Evolutionary conservation across 2,329 filamentous ascomycete species (phyloP), one percentile per base, ranked within the genome.

Genomic region (Elsinoe australis): DNA sequence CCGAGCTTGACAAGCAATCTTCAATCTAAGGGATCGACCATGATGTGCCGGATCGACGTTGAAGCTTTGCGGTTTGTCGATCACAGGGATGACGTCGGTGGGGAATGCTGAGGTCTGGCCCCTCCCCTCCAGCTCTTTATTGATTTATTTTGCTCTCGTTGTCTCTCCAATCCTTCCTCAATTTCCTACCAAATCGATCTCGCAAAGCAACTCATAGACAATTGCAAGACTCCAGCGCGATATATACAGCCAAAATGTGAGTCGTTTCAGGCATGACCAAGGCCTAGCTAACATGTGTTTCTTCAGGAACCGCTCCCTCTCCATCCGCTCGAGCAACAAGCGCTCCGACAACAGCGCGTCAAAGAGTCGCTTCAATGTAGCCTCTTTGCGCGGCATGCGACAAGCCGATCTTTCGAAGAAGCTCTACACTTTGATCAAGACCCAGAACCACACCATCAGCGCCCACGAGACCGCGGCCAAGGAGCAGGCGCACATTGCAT

Each of bases 341-440:
- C 66, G 69, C 51, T 63, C 59, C 64, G 68, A 61, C 57, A 60
- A 59, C 62, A 64, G 56, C 53, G 59, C 61, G 39, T 58, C 70
- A 49, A 80, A 77, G 59, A 81, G 85, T 63, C 82, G 80, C 61
- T 95, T 96, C 71, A 85, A 82, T 51, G 84, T 96, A 71, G 81
- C 79, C 55, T 92, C 87, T 15, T 80, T 98, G 49, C 87, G 90
- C 45, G 87, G 87, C 49, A 79, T 82, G 41, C 78, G 83, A 58
- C 87, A 95, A 63, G 87, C 89, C 3, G 88, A 95, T 66, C 78
- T 95, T 21, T 88, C 86, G 59, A 87, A 86, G 67, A 86, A 83
- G 64, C 80, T 98, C 45, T 94, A 83, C 75, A 84, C 83, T 58
- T 77, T 98, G 52, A 95, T 96, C 74, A 98, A 98, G 72, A 86